Percentiles rank a stretch among this genome's conserved stretches.
Conservation (phyloP, 169 alveolate genomes). For the Eimeria falciformis region DNA sequence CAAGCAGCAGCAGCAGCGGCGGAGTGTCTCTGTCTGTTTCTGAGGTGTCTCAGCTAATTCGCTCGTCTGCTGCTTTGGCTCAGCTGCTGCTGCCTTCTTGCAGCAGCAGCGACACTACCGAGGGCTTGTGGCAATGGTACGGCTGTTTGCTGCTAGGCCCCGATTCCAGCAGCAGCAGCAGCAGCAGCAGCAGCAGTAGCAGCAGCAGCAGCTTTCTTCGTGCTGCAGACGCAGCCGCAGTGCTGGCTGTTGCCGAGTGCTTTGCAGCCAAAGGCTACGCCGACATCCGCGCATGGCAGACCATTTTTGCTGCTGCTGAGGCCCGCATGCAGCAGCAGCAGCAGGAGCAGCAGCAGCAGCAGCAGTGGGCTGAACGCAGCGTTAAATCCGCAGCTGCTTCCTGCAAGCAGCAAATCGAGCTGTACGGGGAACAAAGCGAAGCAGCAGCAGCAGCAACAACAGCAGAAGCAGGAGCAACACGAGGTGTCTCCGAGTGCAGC, state of each 20-base stretch:
- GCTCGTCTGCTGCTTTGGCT: slow-evolving; percentile 20
- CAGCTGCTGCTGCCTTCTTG: slow-evolving; percentile 58
- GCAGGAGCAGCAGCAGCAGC: slow-evolving; percentile 10
- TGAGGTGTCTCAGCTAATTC: neutral
- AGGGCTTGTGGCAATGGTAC: slow-evolving; percentile 41
- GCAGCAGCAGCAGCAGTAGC: slow-evolving; percentile 69
- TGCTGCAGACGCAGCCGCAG: slow-evolving; percentile 31
- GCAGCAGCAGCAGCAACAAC: slow-evolving; percentile 34
- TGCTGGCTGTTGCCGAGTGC: neutral
- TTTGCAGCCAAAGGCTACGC: slow-evolving; percentile 38
- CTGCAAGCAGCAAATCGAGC: slow-evolving; percentile 25
- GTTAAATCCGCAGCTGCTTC: slow-evolving; percentile 11
- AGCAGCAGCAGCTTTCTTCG: slow-evolving; percentile 37
- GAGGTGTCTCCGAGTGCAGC: neutral
- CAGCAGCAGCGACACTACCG: slow-evolving; percentile 49
- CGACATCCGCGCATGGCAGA: slow-evolving; percentile 1
- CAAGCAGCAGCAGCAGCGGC: slow-evolving; percentile 41
- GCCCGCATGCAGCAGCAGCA: slow-evolving; percentile 5
- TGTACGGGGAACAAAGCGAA: neutral
- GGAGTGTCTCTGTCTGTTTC: neutral
- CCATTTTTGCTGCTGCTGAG: slow-evolving; percentile 48
- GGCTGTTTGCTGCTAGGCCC: slow-evolving; percentile 24
- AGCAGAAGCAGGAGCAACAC: slow-evolving; percentile 53
- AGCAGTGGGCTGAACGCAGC: neutral
- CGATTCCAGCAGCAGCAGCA: slow-evolving; percentile 20